Percentiles rank a stretch among this genome's conserved stretches.
Evolutionary conservation across 2,329 filamentous ascomycete genomes (phyloP).

Genomic region (Claviceps cyperi): DNA sequence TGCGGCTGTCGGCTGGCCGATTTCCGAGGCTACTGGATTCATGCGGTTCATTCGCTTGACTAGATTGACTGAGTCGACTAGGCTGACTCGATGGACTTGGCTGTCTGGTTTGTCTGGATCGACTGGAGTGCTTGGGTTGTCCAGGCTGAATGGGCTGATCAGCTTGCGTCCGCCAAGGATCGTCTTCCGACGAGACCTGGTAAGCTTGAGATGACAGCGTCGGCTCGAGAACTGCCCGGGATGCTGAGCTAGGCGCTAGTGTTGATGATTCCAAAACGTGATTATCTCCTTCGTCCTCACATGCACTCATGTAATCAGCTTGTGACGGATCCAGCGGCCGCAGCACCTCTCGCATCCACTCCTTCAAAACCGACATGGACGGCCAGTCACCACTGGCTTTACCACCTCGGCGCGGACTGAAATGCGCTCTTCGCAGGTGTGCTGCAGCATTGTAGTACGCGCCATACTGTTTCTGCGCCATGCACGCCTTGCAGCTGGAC

Average conservation of each 20-base stretch:
- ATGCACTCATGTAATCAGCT: conserved; percentile 7
- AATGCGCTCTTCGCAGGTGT: conserved; percentile 42
- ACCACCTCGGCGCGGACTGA: conserved; percentile 38
- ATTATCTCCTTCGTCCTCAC: conserved; percentile 27
- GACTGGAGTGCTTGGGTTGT: no score
- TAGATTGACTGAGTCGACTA: no score
- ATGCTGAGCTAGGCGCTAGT: not conserved
- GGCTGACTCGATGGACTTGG: no score
- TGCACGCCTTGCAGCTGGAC: conserved; percentile 40
- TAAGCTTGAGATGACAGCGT: conserved; percentile 3
- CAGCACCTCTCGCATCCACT: conserved; percentile 46
- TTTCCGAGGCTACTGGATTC: conserved; percentile 8
- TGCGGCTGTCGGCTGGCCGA: conserved; percentile 24
- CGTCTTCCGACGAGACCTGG: conserved; percentile 7
- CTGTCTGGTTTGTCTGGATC: no score
- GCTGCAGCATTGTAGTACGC: conserved; percentile 46
- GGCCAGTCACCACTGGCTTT: conserved; percentile 46
- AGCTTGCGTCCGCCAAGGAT: conserved; percentile 12
- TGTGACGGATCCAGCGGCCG: conserved; percentile 27
- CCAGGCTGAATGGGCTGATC: conserved; percentile 9
- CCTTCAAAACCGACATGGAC: conserved; percentile 40
- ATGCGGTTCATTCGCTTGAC: no score
- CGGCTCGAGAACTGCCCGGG: conserved; percentile 6
- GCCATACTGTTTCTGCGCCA: conserved; percentile 41
- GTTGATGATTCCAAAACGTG: conserved; percentile 4